Base-by-base conservation (phyloP, 176 grass and related monocot species). In the Zea luxurians region DNA sequence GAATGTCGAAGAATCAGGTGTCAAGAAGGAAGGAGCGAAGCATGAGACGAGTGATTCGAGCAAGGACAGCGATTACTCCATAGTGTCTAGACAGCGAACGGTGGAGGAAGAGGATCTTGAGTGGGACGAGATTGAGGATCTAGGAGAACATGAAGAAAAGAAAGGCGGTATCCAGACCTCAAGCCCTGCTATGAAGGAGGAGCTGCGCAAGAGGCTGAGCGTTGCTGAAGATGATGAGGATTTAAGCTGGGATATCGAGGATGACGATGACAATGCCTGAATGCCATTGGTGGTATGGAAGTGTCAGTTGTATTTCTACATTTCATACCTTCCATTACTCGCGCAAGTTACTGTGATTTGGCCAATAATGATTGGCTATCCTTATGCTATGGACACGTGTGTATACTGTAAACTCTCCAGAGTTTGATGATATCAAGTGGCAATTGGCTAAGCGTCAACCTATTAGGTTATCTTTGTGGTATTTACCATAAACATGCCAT, bases 181-280 rank as follows among this genome's bases (percentile, higher is more conserved):
- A n/a, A 94, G 60, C 63, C 48, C 89, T 57, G 76, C 79, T 82
- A 54, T 78, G 4, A 90, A 85, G 67, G 87, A 82, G 84, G 92
- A 98, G 68, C 20, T 98, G 49, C 85, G 80, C 40, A 98, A 87
- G 80, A 90, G 81, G 77, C 70, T 94, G 60, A 92, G 83, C 81
- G 89, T 77, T 48, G 82, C 85, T 4, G 95, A 93, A 71, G 94
- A 98, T 41, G 95, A 90, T 1, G 95, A 98, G 78, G 95, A 98
- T 87, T 89, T 98, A 81, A 94, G 82, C 83, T 98, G 95, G 95
- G 95, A 98, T 82, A 94, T 98, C 38, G 95, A 98, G 73, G 95
- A 98, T 50, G 95, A 97, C 16, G 86, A 90, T 70, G 77, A 87
- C 10, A 64, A 88, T 16, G 68, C 82, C 44, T 62, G 70, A 86